A percentile compares a stretch with the other conserved stretches of the same genome.
These are phyloP conservation scores for Evernia prunastri DNA, from an alignment of 495 filamentous ascomycete species.

Conservation along the genomic window DNA sequence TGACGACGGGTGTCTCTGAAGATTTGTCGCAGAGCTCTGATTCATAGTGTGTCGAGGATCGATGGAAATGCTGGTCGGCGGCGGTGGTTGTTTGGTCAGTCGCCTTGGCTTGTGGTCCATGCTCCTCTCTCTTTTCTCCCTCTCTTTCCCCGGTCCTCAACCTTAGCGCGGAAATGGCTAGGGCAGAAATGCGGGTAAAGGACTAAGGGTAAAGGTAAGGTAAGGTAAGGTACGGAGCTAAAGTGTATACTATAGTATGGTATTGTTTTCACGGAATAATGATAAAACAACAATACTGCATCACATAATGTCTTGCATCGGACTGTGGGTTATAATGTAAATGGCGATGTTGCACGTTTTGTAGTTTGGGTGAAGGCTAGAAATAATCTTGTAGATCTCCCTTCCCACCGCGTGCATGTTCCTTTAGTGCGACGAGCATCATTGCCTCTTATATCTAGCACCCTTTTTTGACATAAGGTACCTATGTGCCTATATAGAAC, in stretches of 20 bases:
- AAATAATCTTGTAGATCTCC: slow-evolving; percentile 2
- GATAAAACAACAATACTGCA: background rate
- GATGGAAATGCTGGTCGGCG: slow-evolving; percentile 12
- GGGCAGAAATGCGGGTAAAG: background rate
- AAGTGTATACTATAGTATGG: background rate
- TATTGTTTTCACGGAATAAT: background rate
- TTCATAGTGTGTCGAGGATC: slow-evolving; percentile 23
- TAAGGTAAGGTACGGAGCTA: no score
- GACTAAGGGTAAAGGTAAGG: background rate
- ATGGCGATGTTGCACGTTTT: background rate
- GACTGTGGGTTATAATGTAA: background rate
- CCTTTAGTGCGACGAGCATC: slow-evolving; percentile 1
- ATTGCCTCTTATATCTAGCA: slow-evolving; percentile 4
- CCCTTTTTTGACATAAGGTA: background rate
- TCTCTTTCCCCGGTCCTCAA: background rate
- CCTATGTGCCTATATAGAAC: background rate
- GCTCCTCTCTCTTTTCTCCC: background rate
- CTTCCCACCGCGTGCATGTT: background rate
- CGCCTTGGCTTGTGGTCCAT: slow-evolving; percentile 18
- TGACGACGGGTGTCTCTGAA: slow-evolving; percentile 66
- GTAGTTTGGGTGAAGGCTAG: no score
- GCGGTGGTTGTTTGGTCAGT: slow-evolving; percentile 27
- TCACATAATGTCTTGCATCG: background rate
- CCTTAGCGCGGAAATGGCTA: slow-evolving; percentile 1
- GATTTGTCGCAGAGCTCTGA: slow-evolving; percentile 42